Evolutionary conservation across 805 yeast genomes (phyloP).

Genomic region (Yarrowia deformans): DNA sequence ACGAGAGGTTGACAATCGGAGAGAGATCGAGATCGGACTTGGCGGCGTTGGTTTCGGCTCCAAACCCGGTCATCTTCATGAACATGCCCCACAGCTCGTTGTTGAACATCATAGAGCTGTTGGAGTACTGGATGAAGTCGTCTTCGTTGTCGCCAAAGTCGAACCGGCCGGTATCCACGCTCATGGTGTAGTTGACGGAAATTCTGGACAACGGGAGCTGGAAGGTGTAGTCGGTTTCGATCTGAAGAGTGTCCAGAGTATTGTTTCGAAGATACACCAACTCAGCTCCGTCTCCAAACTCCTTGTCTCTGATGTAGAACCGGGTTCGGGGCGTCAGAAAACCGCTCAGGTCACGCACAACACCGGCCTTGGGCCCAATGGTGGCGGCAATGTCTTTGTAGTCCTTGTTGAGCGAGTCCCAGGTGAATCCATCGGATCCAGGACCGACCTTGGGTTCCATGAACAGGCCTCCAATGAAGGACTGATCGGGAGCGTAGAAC

Average conservation of each 20-base stretch:
- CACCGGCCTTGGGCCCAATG: slow-evolving; percentile 17
- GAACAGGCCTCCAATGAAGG: slow-evolving; percentile 20
- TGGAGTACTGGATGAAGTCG: slow-evolving; percentile 1
- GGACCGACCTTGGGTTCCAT: slow-evolving; percentile 17
- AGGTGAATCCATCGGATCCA: slow-evolving; percentile 12
- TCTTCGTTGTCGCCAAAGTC: slow-evolving; percentile 16
- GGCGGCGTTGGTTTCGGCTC: neutral
- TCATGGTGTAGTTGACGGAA: slow-evolving; percentile 3
- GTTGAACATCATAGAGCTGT: neutral
- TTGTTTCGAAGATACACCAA: slow-evolving; percentile 10
- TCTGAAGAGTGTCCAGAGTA: slow-evolving; percentile 15
- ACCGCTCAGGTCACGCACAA: slow-evolving; percentile 13
- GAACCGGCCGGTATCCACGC: neutral
- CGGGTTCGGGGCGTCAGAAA: slow-evolving; percentile 9
- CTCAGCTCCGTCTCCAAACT: slow-evolving; percentile 9
- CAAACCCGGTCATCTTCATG: slow-evolving; percentile 2
- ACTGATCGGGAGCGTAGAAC: slow-evolving; percentile 22
- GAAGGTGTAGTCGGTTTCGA: slow-evolving; percentile 4
- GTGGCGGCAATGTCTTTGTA: neutral
- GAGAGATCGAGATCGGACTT: neutral
- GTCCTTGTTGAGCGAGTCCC: slow-evolving; percentile 12
- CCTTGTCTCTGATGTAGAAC: neutral
- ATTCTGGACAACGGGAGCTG: neutral
- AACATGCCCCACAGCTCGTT: slow-evolving; percentile 1
- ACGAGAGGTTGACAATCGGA: neutral